phyloP scores from a whole-genome alignment of 257 asterid genomes.

The Solanum bukasovii region DNA sequence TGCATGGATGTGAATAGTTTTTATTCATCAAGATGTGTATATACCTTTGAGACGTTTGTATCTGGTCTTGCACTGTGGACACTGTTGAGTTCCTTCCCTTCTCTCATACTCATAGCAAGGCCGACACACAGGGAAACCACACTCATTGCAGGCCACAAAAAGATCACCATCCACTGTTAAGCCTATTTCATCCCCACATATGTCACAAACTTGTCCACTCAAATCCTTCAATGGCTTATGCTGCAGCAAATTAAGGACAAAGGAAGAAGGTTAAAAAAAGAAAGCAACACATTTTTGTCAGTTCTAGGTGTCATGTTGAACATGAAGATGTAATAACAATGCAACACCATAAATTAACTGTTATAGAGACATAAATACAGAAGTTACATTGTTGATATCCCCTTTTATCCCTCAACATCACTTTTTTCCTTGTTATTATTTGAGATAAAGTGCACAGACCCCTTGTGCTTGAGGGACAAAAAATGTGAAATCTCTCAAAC shows the following conservation, averaged over 20 bases:
- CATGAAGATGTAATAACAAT: not conserved
- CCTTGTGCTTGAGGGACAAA: not conserved
- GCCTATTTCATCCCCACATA: constrained; percentile 91
- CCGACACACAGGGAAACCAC: constrained; percentile 93
- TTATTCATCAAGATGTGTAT: not conserved
- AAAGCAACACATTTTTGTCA: not conserved
- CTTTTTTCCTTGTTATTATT: not conserved
- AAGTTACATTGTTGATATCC: not conserved
- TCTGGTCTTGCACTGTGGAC: constrained; percentile 96
- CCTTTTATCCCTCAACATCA: not conserved
- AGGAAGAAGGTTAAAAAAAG: not conserved
- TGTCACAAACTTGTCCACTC: constrained; percentile 93
- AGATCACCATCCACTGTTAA: constrained; percentile 84
- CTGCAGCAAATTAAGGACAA: constrained; percentile 31
- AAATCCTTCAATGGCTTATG: constrained; percentile 78
- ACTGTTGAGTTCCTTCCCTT: constrained; percentile 82
- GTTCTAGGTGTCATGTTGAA: not conserved
- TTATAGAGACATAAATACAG: not conserved
- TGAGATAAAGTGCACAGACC: not conserved
- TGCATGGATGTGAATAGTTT: not conserved
- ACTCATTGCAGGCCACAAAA: constrained; percentile 88
- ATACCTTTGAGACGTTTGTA: constrained; percentile 86
- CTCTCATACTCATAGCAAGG: constrained; percentile 96
- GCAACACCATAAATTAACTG: not conserved
- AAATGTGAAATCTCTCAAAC: not conserved